Percentiles rank a stretch among this genome's conserved stretches.
These are phyloP conservation scores for Lichtheimia ramosa DNA, from an alignment of 371 early-diverging fungal species.

Conservation along the genomic window DNA sequence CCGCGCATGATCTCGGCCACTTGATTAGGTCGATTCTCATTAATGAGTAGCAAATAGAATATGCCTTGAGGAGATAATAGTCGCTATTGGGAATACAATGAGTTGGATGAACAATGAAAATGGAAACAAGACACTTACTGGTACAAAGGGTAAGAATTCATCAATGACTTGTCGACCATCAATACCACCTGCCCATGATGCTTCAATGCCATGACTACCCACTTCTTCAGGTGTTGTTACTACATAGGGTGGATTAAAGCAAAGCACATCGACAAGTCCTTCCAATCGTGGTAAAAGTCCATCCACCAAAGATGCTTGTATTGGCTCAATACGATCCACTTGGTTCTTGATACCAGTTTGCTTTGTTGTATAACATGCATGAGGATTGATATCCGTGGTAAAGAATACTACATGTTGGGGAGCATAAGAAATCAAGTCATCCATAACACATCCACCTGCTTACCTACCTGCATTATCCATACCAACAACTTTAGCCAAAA, in stretches of 20 bases:
- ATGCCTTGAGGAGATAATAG: constrained; percentile 72
- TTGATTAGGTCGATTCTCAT: constrained; percentile 88
- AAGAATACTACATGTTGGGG: constrained; percentile 39
- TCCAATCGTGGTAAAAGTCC: constrained; percentile 57
- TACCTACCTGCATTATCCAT: constrained; percentile 38
- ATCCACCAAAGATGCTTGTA: constrained; percentile 58
- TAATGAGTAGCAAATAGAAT: constrained; percentile 88
- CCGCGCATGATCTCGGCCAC: constrained; percentile 60
- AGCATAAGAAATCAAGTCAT: too few species aligned
- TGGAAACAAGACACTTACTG: constrained; percentile 33
- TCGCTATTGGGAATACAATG: constrained; percentile 26
- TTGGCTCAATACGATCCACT: constrained; percentile 52
- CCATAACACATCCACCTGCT: neutral
- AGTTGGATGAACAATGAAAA: neutral
- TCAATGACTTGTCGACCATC: constrained; percentile 93
- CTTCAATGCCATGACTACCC: constrained; percentile 73
- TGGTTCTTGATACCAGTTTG: constrained; percentile 63
- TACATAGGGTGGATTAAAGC: constrained; percentile 95
- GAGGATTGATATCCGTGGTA: constrained; percentile 84
- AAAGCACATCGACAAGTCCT: constrained; percentile 72
- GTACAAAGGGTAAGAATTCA: constrained; percentile 70
- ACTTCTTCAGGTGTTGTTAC: constrained; percentile 78
- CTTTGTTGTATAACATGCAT: constrained; percentile 66
- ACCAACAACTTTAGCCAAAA: constrained; percentile 66
- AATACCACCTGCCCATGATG: constrained; percentile 94